A percentile compares a stretch with the other conserved stretches of the same genome.
phyloP scores from a whole-genome alignment of 768 basidiomycete species.

The Lyophyllum atratum region DNA sequence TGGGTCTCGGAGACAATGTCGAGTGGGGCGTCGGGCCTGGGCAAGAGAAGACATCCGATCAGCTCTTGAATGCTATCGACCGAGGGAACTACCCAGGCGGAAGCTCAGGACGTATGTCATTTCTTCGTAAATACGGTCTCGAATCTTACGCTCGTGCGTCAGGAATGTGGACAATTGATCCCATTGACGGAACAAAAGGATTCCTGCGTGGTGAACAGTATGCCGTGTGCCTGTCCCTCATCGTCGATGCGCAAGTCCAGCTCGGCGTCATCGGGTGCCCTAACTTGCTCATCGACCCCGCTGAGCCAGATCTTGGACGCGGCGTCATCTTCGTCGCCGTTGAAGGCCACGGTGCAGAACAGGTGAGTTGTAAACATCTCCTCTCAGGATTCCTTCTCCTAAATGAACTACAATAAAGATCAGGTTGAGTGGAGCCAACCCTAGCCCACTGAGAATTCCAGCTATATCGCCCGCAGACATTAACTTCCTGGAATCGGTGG shows the following conservation, averaged over 20 bases:
- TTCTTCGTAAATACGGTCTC: neutral
- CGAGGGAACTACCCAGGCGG: slow-evolving; percentile 78
- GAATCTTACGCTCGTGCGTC: neutral
- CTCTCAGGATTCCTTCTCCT: neutral
- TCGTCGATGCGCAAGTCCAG: slow-evolving; percentile 76
- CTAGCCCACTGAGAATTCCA: slow-evolving; percentile 56
- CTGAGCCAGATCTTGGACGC: slow-evolving; percentile 55
- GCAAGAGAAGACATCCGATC: slow-evolving; percentile 47
- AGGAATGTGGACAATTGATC: slow-evolving; percentile 89
- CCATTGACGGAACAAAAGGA: slow-evolving; percentile 93
- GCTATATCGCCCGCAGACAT: slow-evolving; percentile 47
- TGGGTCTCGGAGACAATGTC: slow-evolving; percentile 55
- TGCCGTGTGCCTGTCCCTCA: slow-evolving; percentile 86
- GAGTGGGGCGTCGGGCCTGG: slow-evolving; percentile 77
- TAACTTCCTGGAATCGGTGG: slow-evolving; percentile 88
- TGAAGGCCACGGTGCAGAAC: slow-evolving; percentile 82
- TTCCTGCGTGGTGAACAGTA: slow-evolving; percentile 93
- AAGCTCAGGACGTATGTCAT: slow-evolving; percentile 62
- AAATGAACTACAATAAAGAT: slow-evolving; percentile 36
- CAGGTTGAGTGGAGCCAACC: slow-evolving; percentile 50
- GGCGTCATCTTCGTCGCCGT: slow-evolving; percentile 89
- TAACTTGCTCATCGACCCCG: slow-evolving; percentile 69
- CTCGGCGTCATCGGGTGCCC: slow-evolving; percentile 92
- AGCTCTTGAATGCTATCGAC: slow-evolving; percentile 87
- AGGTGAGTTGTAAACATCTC: slow-evolving; percentile 40